Base-by-base conservation (phyloP, 768 basidiomycete species). In the Termitomyces titanicus region DNA sequence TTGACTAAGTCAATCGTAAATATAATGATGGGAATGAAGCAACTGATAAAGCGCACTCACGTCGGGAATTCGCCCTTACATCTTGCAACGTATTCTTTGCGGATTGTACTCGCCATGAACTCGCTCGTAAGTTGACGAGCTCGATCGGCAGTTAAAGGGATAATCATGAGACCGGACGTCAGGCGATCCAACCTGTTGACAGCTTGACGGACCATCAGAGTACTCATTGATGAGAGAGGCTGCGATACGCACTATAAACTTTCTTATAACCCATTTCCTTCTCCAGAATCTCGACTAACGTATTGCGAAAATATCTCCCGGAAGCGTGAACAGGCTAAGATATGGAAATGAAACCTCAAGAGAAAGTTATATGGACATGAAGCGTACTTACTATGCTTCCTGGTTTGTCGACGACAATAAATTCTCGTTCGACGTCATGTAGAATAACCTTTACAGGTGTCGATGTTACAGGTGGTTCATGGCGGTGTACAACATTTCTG, bases 371-470 rank as follows among this genome's bases (percentile, higher is more conserved):
- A 18, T 31, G n/a, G 6, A 46, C 51, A 35, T 43, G 55, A 34
- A 61, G 64, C 58, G 66, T 61, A 83, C 94, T 72, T 69, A 97
- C 95, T 66, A 98, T 92, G 67, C 90, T 91, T 33, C 96, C 96
- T 3, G 96, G 96, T 76, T 99, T 99, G 65, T 98, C 89, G 27
- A 99, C 89, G 13, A 98, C 89, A 34, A 98, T 83, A 57, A 96
- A 94, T 59, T 88, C 81, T 22, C 86, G 83, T 60, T 91, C 84
- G 13, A 75, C 76, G 66, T 98, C 93, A 54, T 87, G 84, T 48
- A 86, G 77, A 3, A 98, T 70, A 35, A 98, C 78, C 59, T 85
- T 82, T 51, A 98, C 84, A 1, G 91, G 90, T 4, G 79, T 88
- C 2, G 88, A 84, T 1, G 94, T 87, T 3, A 99, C 88, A 3